Evolutionary conservation across 768 basidiomycete species (phyloP).

Genomic region (Scleroderma citrinum): DNA sequence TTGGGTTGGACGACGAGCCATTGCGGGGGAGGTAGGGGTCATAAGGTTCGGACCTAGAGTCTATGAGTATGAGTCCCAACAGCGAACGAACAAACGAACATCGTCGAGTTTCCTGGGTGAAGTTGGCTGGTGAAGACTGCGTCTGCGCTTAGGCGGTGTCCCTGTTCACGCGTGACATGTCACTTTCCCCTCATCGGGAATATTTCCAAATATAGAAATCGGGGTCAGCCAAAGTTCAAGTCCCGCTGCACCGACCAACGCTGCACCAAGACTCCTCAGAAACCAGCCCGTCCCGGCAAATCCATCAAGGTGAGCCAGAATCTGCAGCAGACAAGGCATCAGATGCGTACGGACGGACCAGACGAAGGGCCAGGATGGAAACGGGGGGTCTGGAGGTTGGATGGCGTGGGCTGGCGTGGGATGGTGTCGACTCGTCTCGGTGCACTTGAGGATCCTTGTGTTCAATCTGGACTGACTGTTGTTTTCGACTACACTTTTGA

Average conservation of each 20-base stretch:
- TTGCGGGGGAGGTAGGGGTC: constrained; percentile 95
- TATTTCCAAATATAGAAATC: no score
- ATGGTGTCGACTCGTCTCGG: constrained; percentile 28
- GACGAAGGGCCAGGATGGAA: constrained; percentile 2
- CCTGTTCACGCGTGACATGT: background rate
- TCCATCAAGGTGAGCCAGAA: constrained; percentile 55
- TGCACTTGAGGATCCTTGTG: constrained; percentile 7
- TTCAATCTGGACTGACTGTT: constrained; percentile 16
- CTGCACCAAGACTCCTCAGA: constrained; percentile 12
- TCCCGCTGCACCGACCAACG: constrained; percentile 13
- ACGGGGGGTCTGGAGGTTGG: constrained; percentile 31
- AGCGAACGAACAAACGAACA: constrained; percentile 19
- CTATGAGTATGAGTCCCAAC: constrained; percentile 1
- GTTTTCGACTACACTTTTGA: background rate
- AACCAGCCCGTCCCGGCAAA: constrained; percentile 31
- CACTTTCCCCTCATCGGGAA: constrained; percentile 10
- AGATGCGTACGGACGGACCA: constrained; percentile 6
- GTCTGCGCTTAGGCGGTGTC: no score
- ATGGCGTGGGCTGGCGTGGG: constrained; percentile 31
- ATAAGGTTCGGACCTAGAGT: constrained; percentile 89
- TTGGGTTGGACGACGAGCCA: constrained; percentile 55
- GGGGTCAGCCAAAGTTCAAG: constrained; percentile 25
- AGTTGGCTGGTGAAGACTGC: no score
- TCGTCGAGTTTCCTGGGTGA: no score
- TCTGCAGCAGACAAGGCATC: constrained; percentile 13